Evolutionary conservation across 2,329 filamentous ascomycete species (phyloP).

Genomic region (Grosmannia huntii): DNA sequence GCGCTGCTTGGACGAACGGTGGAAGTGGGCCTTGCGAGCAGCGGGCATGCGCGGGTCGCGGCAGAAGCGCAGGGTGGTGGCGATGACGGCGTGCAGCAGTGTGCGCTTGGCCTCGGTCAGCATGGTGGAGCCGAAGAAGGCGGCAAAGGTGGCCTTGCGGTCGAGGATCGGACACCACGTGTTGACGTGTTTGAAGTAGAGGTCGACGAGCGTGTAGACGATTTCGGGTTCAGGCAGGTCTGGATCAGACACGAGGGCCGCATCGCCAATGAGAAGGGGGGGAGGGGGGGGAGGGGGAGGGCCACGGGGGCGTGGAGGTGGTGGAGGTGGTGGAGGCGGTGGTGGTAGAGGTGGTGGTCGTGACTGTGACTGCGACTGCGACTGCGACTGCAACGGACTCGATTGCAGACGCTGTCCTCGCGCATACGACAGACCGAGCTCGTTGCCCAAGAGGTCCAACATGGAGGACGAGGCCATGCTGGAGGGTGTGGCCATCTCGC

Average conservation of each 20-base stretch:
- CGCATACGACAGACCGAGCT: background rate
- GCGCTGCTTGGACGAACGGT: constrained; percentile 69
- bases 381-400: background rate
- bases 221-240: constrained; percentile 64
- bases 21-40: constrained; percentile 59
- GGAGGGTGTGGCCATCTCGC: constrained; percentile 12
- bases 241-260: constrained; percentile 40
- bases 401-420: background rate
- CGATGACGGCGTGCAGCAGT: constrained; percentile 75
- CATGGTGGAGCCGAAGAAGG: constrained; percentile 63
- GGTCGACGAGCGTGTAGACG: constrained; percentile 57
- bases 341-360: background rate
- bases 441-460: background rate
- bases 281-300: no score
- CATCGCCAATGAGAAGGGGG: constrained; percentile 16
- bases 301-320: no score
- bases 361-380: background rate
- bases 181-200: constrained; percentile 71
- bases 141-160: constrained; percentile 66
- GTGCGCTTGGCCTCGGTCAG: constrained; percentile 73
- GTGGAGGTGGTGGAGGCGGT: no score
- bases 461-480: constrained; percentile 16
- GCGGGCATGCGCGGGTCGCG: constrained; percentile 62
- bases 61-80: constrained; percentile 75
- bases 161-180: constrained; percentile 84